Base-by-base conservation (phyloP, 2,329 filamentous ascomycete species). In the Fusarium algeriense region DNA sequence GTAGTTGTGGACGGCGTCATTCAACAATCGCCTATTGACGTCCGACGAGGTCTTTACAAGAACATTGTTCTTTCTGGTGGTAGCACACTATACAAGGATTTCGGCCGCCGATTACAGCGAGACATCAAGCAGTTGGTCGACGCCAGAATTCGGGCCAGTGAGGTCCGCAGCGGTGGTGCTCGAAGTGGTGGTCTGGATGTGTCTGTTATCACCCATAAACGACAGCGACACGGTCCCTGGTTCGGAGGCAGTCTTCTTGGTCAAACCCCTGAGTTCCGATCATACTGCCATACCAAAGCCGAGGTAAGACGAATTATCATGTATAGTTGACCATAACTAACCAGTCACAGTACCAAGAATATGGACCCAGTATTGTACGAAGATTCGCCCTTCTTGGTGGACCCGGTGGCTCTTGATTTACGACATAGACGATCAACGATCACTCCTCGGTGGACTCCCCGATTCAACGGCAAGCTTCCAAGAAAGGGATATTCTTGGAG, bases 31-130 rank as follows among this genome's bases (percentile, higher is more conserved):
- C 96, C 96, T 44, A 99, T 99, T 77, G 96, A 99, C 79, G 97
- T 99, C 48, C 92, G 96, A 78, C 91, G 96, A 83, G 96, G 96
- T 44, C 88, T 99, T 40, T 99, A 99, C 89, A 99, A 99, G 90
- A 99, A 99, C 84, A 99, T 99, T 83, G 96, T 99, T 38, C 87
- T 99, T 40, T 98, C 95, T 6, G 96, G 96, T 80, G 96, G 96
- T 77, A 98, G 95, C 75, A 99, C 96, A 26, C 86, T 99, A 69
- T 99, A 98, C 89, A 98, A 98, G 84, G 95, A 99, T 83, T 99
- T 99, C 83, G 96, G 96, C 30, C 91, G 96, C 74, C 90, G 96
- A 80, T 87, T 99, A 85, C 97, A 99, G 85, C 91, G 96, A 80
- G 97, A 99, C 80, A 99, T 99, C 80, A 93, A 96, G 83, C 94